Conservation (phyloP, 75 land plant genomes). For the Pseudotsuga menziesii region DNA sequence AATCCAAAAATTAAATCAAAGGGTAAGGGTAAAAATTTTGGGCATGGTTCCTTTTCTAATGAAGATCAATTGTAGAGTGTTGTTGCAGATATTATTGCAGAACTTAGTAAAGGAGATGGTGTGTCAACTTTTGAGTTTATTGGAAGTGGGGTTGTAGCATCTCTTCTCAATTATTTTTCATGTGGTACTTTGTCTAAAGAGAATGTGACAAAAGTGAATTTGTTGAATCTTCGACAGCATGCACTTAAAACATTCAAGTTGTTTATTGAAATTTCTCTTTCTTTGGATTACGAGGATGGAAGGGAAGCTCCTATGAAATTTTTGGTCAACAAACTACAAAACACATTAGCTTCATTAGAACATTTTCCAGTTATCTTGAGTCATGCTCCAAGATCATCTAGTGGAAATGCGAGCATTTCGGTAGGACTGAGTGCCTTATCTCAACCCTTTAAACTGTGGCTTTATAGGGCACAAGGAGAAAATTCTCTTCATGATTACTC, state of each 20-base stretch:
- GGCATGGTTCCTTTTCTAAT: background rate
- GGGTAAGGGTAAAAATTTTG: constrained; percentile 4
- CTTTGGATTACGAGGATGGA: background rate
- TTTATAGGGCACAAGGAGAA: constrained; percentile 50
- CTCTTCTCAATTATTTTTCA: constrained; percentile 48
- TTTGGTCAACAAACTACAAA: constrained; percentile 53
- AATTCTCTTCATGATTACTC: constrained; percentile 28
- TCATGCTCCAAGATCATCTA: constrained; percentile 20
- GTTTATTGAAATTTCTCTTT: constrained; percentile 28
- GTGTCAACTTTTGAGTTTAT: constrained; percentile 80
- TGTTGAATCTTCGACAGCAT: background rate
- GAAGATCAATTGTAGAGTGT: constrained; percentile 32
- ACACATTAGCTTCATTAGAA: constrained; percentile 59
- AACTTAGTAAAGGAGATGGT: constrained; percentile 37
- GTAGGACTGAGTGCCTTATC: constrained; percentile 15
- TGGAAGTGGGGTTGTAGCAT: constrained; percentile 61
- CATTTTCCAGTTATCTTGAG: constrained; percentile 54
- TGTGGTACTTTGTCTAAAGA: constrained; percentile 26
- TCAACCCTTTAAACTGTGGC: constrained; percentile 53
- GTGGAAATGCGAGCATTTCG: constrained; percentile 38
- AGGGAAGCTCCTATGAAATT: constrained; percentile 31
- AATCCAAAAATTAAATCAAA: background rate
- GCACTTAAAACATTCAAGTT: constrained; percentile 32
- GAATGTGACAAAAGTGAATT: background rate
- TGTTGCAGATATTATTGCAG: constrained; percentile 40